Evolutionary conservation across 1,284 basidiomycete genomes (phyloP).

Genomic region (Melampsora occidentalis): DNA sequence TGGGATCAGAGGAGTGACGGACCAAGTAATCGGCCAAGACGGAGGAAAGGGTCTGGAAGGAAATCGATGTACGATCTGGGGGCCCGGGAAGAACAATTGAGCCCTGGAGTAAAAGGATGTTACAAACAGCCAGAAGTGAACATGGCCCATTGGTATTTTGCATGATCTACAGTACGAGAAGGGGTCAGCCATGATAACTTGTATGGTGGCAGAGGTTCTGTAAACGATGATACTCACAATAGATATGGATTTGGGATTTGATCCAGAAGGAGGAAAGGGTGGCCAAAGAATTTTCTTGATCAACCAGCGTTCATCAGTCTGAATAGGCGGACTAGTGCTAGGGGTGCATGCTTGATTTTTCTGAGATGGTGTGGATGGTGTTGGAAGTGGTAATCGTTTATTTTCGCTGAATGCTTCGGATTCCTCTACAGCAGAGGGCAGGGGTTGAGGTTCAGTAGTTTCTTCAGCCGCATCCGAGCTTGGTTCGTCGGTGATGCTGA

Average conservation of each 20-base stretch:
- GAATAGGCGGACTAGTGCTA: conserved; percentile 62
- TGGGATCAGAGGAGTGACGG: conserved; percentile 57
- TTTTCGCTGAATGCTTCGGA: no score
- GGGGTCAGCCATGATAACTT: conserved; percentile 4
- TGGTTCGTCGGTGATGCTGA: no score
- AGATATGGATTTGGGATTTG: conserved; percentile 6
- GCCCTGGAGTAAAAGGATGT: conserved; percentile 74
- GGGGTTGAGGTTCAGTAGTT: no score
- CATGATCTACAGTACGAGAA: conserved; percentile 28
- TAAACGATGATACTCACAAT: conserved; percentile 12
- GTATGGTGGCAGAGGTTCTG: background rate
- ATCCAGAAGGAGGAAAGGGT: conserved; percentile 20
- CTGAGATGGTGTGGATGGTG: conserved; percentile 54
- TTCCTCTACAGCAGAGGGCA: no score
- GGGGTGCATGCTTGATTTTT: conserved; percentile 72
- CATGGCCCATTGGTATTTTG: conserved; percentile 67
- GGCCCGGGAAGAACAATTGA: conserved; percentile 67
- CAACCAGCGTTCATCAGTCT: conserved; percentile 35
- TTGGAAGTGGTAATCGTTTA: no score
- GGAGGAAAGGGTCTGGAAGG: conserved; percentile 76
- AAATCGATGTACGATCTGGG: conserved; percentile 64
- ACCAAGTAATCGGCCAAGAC: conserved; percentile 79
- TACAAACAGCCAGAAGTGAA: conserved; percentile 84
- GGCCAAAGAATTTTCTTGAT: conserved; percentile 36
- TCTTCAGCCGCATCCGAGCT: no score